These are phyloP conservation scores for Mediolabrus comicus DNA, from an alignment of 108 stramenopile genomes.

Conservation along the genomic window DNA sequence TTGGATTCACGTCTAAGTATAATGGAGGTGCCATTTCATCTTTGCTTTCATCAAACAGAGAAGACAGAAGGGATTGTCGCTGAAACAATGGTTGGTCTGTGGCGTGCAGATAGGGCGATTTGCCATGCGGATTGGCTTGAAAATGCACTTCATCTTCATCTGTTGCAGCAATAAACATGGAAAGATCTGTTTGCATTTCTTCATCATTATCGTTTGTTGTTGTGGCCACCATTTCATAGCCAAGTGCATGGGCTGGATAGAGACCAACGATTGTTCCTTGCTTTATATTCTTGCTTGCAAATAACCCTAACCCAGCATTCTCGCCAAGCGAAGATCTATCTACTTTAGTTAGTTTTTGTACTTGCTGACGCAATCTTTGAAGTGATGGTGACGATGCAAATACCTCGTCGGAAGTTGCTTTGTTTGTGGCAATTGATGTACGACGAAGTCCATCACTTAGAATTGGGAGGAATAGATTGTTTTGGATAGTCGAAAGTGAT, in stretches of 20 bases:
- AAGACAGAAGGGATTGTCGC: constrained; percentile 16
- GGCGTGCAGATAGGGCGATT: constrained; percentile 45
- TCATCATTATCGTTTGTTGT: not conserved
- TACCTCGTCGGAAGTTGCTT: constrained; percentile 21
- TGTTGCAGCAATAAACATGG: constrained; percentile 11
- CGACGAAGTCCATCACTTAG: constrained; percentile 17
- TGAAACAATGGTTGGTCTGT: constrained; percentile 48
- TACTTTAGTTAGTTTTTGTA: constrained; percentile 19
- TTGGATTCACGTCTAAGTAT: constrained; percentile 52
- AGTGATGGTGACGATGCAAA: constrained; percentile 21
- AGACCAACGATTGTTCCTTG: constrained; percentile 44
- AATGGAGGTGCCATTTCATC: constrained; percentile 26
- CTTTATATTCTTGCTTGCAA: constrained; percentile 51
- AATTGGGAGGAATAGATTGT: constrained; percentile 5
- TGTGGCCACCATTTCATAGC: constrained; percentile 18
- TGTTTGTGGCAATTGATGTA: constrained; percentile 17
- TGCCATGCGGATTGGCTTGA: constrained; percentile 15
- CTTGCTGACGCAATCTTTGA: constrained; percentile 24
- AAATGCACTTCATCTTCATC: constrained; percentile 27
- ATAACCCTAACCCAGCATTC: constrained; percentile 46
- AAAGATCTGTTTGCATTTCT: constrained; percentile 26
- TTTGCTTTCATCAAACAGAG: constrained; percentile 15
- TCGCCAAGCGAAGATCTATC: constrained; percentile 28
- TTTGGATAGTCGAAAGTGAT: not conserved
- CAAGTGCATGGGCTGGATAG: constrained; percentile 54